Evolutionary conservation across 2,329 filamentous ascomycete species (phyloP).

Genomic region (Nemania bipapillata): DNA sequence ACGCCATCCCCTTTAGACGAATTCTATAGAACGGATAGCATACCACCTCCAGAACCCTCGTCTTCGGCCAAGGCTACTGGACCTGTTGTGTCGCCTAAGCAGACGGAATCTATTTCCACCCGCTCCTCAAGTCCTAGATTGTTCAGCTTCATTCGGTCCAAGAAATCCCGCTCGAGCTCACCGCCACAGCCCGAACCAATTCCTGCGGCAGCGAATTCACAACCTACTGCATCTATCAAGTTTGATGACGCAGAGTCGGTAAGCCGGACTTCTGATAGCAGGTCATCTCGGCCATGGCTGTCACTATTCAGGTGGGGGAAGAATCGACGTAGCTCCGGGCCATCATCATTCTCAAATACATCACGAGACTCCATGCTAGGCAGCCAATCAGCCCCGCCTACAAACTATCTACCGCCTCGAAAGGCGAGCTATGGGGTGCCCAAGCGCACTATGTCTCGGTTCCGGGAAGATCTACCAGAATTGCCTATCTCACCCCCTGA

Average conservation of each 20-base stretch:
- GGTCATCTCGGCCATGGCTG: conserved; percentile 68
- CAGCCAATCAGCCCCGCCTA: conserved; percentile 56
- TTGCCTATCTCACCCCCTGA: conserved; percentile 85
- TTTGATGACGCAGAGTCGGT: conserved; percentile 62
- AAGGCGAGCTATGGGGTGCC: conserved; percentile 63
- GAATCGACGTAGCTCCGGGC: conserved; percentile 65
- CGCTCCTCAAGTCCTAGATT: conserved; percentile 52
- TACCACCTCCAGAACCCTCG: conserved; percentile 51
- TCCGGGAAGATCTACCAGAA: conserved; percentile 91
- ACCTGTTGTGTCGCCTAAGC: conserved; percentile 21
- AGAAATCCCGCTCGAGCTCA: conserved; percentile 63
- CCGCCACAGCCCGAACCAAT: conserved; percentile 58
- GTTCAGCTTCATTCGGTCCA: conserved; percentile 57
- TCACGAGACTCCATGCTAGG: conserved; percentile 82
- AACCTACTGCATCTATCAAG: conserved; percentile 53
- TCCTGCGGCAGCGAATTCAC: conserved; percentile 44
- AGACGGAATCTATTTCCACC: conserved; percentile 31
- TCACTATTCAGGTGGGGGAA: conserved; percentile 79
- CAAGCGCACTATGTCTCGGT: conserved; percentile 86
- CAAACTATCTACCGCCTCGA: conserved; percentile 49
- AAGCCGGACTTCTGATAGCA: conserved; percentile 67
- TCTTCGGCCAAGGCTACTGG: conserved; percentile 34
- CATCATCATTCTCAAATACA: conserved; percentile 90
- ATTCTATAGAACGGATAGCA: conserved; percentile 63
- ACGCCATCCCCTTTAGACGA: conserved; percentile 55